Conservation (phyloP, 2,329 filamentous ascomycete genomes). For the Clarireedia monteithiana region DNA sequence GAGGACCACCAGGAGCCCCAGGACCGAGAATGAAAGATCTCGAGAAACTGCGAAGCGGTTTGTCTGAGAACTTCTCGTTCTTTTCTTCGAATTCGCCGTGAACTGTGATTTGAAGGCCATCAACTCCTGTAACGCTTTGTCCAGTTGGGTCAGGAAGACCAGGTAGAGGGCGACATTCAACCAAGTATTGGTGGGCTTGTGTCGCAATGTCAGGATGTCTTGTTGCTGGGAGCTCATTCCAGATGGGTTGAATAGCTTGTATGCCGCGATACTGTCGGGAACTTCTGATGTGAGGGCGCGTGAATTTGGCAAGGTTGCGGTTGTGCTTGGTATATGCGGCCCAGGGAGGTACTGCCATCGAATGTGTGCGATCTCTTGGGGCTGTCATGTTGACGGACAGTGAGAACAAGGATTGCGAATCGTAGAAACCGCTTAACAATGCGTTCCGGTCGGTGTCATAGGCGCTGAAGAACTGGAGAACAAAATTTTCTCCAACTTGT, state of each 20-base stretch:
- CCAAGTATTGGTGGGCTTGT: slow-evolving; percentile 66
- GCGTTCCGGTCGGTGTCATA: slow-evolving; percentile 65
- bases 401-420: slow-evolving; percentile 67
- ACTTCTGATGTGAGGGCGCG: slow-evolving; percentile 49
- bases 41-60: slow-evolving; percentile 69
- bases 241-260: slow-evolving; percentile 57
- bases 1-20: slow-evolving; percentile 48
- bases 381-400: slow-evolving; percentile 61
- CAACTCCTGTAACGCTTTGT: slow-evolving; percentile 57
- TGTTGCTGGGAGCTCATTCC: slow-evolving; percentile 64
- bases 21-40: slow-evolving; percentile 74
- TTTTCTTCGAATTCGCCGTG: slow-evolving; percentile 80
- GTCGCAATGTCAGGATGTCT: slow-evolving; percentile 64
- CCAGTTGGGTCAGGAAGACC: slow-evolving; percentile 63
- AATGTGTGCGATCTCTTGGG: slow-evolving; percentile 38
- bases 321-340: slow-evolving; percentile 68
- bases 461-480: slow-evolving; percentile 63
- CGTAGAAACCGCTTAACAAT: slow-evolving; percentile 63
- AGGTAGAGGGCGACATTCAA: slow-evolving; percentile 71
- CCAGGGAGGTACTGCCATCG: slow-evolving; percentile 50
- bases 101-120: slow-evolving; percentile 70
- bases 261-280: slow-evolving; percentile 59
- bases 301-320: slow-evolving; percentile 68
- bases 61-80: slow-evolving; percentile 45
- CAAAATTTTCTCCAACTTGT: slow-evolving; percentile 66